These are phyloP conservation scores for Phaeomoniella chlamydospora DNA, from an alignment of 2,329 filamentous ascomycete genomes.

Conservation along the genomic window DNA sequence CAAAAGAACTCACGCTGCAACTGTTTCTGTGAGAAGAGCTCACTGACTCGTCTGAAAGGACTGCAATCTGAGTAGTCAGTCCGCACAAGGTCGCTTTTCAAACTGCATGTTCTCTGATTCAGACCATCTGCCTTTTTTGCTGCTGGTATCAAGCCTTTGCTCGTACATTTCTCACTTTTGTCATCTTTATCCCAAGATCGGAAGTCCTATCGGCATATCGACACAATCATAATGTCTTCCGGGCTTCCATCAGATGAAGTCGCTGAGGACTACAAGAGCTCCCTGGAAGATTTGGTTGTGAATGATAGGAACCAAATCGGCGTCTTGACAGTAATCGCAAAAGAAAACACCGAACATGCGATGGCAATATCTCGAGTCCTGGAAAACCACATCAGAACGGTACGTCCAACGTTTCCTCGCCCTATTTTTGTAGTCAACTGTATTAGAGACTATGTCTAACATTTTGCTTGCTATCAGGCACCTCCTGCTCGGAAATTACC, in stretches of 20 bases:
- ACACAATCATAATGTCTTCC: constrained; percentile 45
- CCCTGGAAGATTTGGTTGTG: constrained; percentile 76
- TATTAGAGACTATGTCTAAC: constrained; percentile 16
- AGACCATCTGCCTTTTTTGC: neutral
- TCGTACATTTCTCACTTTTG: neutral
- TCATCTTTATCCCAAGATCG: neutral
- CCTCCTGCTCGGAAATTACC: constrained; percentile 80
- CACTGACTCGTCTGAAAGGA: neutral
- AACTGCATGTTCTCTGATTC: neutral
- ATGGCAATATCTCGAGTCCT: constrained; percentile 81
- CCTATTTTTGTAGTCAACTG: constrained; percentile 5
- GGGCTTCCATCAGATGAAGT: constrained; percentile 61
- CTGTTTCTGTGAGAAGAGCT: neutral
- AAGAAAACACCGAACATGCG: constrained; percentile 93
- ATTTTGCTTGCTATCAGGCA: constrained; percentile 50
- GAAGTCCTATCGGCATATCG: neutral
- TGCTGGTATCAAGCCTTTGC: neutral
- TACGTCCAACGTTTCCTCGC: constrained; percentile 38
- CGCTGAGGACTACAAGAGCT: constrained; percentile 86
- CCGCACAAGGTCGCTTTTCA: neutral
- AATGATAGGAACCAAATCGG: constrained; percentile 94
- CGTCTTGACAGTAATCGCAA: constrained; percentile 92
- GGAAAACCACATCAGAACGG: constrained; percentile 86
- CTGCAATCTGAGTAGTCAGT: neutral
- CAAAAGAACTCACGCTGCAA: neutral